Conservation (phyloP, 345 rosid species). For the Theobroma cacao region DNA sequence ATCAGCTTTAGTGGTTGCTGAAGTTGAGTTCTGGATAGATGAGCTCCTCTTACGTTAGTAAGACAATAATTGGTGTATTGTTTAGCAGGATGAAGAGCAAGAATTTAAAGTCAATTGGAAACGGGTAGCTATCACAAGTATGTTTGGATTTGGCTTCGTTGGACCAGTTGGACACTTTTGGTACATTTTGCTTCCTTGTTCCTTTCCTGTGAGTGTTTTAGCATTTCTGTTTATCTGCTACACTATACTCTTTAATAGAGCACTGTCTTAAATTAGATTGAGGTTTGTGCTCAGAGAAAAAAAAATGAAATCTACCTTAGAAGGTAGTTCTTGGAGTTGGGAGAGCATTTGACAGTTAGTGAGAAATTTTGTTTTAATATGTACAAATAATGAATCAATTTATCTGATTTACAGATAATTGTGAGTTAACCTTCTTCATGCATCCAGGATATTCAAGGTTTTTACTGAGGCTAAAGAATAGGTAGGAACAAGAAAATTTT, state of each 20-base stretch:
- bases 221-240: neutral
- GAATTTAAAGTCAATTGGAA: slow-evolving; percentile 66
- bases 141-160: slow-evolving; percentile 75
- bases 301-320: no score
- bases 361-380: neutral
- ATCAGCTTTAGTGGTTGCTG: neutral
- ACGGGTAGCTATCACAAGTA: slow-evolving; percentile 72
- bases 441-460: neutral
- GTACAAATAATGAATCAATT: neutral
- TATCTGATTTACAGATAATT: neutral
- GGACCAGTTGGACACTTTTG: slow-evolving; percentile 91
- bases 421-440: neutral
- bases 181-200: slow-evolving; percentile 36
- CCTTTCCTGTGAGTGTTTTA: neutral
- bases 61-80: slow-evolving; percentile 3
- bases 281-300: neutral
- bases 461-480: neutral
- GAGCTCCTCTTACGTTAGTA: slow-evolving; percentile 13
- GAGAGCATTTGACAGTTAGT: neutral
- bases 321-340: neutral
- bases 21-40: neutral
- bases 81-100: slow-evolving; percentile 50
- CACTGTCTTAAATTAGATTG: neutral
- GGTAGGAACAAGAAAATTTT: neutral
- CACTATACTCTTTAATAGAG: neutral